Evolutionary conservation across 75 land plant species (phyloP).

Genomic region (Cryptomeria japonica): DNA sequence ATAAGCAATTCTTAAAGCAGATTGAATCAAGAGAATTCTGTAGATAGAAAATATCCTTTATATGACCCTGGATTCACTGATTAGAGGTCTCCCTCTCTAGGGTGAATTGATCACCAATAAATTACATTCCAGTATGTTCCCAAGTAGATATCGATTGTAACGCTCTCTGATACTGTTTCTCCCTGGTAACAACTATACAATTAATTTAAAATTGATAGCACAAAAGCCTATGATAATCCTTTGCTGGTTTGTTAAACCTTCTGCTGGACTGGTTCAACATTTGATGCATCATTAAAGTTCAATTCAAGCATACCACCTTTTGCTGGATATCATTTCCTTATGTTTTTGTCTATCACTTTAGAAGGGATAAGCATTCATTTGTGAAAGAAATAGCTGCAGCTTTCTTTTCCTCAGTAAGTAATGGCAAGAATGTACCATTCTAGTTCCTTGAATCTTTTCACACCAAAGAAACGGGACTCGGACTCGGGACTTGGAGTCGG

Average conservation of each 20-base stretch:
- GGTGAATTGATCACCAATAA: not conserved
- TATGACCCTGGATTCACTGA: not conserved
- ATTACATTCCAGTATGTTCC: not conserved
- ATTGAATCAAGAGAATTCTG: not conserved
- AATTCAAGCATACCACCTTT: not conserved
- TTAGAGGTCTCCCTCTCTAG: not conserved
- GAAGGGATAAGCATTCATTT: not conserved
- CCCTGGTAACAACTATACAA: not conserved
- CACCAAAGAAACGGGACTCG: too few species aligned
- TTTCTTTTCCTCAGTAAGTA: not conserved
- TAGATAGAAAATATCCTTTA: not conserved
- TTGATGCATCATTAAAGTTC: not conserved
- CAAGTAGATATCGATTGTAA: not conserved
- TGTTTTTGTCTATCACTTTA: not conserved
- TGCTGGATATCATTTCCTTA: not conserved
- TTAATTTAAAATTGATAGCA: not conserved
- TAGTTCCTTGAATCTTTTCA: not conserved
- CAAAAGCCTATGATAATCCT: not conserved
- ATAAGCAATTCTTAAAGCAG: not conserved
- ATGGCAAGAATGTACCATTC: not conserved
- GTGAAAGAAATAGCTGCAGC: not conserved
- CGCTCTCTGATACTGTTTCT: not conserved
- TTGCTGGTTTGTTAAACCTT: not conserved
- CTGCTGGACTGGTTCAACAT: not conserved
- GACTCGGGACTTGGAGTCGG: too few species aligned